Percentiles rank a stretch among this genome's conserved stretches.
Conservation (phyloP, 192 early-diverging fungal genomes). For the Nowakowskiella sp. region DNA sequence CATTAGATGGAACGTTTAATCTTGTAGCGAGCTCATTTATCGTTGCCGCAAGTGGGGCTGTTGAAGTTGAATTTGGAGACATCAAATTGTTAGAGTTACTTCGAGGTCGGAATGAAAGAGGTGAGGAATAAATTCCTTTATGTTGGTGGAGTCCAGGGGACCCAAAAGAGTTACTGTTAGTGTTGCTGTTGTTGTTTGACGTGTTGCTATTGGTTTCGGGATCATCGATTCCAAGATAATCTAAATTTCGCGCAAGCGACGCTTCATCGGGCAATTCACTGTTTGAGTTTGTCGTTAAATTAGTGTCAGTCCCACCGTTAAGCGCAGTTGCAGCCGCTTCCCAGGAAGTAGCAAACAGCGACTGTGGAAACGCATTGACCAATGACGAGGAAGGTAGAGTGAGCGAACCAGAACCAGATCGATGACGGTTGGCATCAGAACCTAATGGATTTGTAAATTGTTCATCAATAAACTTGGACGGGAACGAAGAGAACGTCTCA, state of each 20-base stretch:
- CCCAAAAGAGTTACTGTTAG: conserved; percentile 13
- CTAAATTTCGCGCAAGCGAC: conserved; percentile 53
- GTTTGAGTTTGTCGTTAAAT: conserved; percentile 10
- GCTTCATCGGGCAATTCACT: conserved; percentile 43
- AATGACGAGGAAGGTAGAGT: conserved; percentile 28
- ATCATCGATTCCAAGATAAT: conserved; percentile 65
- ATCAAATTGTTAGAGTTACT: too few species aligned
- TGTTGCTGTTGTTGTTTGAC: conserved; percentile 1
- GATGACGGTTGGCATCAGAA: conserved; percentile 19
- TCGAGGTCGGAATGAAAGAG: too few species aligned
- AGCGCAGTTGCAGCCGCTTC: conserved; percentile 12
- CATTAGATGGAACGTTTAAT: not conserved
- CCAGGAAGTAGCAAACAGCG: conserved; percentile 54
- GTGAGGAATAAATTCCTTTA: conserved; percentile 4
- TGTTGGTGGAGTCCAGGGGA: conserved; percentile 13
- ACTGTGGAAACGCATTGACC: conserved; percentile 48
- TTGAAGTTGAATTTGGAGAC: not conserved
- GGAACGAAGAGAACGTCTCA: conserved; percentile 38
- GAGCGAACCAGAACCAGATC: conserved; percentile 39
- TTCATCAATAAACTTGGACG: conserved; percentile 27
- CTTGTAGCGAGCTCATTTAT: too few species aligned
- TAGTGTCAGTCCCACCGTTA: not conserved
- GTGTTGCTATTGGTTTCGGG: conserved; percentile 12
- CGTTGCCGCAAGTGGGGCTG: not conserved
- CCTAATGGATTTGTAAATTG: not conserved